Evolutionary conservation across 2,329 filamentous ascomycete species (phyloP), one percentile per base, ranked within the genome.

Genomic region (Aspergillus piperis): DNA sequence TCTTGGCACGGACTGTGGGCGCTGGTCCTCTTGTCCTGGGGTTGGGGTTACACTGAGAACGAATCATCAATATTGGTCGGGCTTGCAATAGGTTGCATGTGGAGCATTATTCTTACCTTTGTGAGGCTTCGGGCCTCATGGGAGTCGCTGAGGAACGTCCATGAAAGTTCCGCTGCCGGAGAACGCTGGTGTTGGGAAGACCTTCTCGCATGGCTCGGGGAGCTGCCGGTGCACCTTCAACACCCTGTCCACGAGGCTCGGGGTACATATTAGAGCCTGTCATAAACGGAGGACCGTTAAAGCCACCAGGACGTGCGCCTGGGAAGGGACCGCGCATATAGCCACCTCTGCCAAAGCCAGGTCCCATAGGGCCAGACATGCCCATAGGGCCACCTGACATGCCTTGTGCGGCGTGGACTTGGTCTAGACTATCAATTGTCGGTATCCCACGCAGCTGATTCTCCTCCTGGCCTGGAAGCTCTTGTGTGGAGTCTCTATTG

Each of bases 181-280:
- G 84, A 56, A 90, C 84, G 66, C 90, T 91, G 59, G 89, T 93
- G 75, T 96, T 96, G 54, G 91, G 90, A 10, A 92, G 81, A 30
- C 92, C 92, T 76, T 95, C 90, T 64, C 94, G 86, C 91, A 98
- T 96, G 17, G 95, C 95, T 77, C 95, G 93, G 51, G 95, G 95
- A 8, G 93, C 95, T 57, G 90, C 96, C 27, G 95, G 95, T 27
- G 95, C 95, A 78, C 85, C 85, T 71, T 80, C 81, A 55, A 87
- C 84, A 39, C 84, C 84, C 83, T 91, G 78, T 4, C 82, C 82
- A 54, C 77, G 76, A 6, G 80, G 75, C 61, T 77, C 71, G 59
- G 67, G 61, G 58, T 77, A 75, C 64, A 68, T 62, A 48, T 64
- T 69, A 49, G 61, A 53, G 5, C 72, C 73, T 51, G 73, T 63